Percentiles rank a stretch among this genome's conserved stretches.
phyloP scores from a whole-genome alignment of 306 rosid genomes.

The Acacia crassicarpa region DNA sequence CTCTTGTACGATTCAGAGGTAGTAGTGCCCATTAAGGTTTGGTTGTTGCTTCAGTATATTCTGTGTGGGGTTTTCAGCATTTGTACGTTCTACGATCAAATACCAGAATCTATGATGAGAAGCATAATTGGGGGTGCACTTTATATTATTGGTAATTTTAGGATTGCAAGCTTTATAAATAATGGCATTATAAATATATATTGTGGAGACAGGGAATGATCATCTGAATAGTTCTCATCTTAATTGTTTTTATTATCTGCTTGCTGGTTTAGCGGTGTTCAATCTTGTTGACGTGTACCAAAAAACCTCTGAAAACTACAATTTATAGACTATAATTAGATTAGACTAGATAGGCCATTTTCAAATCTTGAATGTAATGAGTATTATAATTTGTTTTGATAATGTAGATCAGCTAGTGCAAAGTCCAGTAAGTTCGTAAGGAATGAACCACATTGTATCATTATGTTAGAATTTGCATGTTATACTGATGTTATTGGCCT shows the following conservation, averaged over 20 bases:
- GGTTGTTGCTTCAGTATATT: slow-evolving; percentile 56
- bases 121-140: not conserved
- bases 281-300: not conserved
- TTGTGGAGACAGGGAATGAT: slow-evolving; percentile 33
- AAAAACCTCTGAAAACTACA: too few relatives aligned
- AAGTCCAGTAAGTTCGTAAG: too few relatives aligned
- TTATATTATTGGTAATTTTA: not conserved
- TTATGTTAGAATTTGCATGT: too few relatives aligned
- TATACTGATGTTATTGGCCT: too few relatives aligned
- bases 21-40: slow-evolving; percentile 40
- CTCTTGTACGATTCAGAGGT: slow-evolving; percentile 34
- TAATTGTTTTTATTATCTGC: slow-evolving; percentile 42
- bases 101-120: slow-evolving; percentile 11
- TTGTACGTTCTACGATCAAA: slow-evolving; percentile 44
- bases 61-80: slow-evolving; percentile 36
- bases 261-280: slow-evolving; percentile 42
- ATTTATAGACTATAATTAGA: too few relatives aligned
- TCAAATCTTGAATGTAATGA: too few relatives aligned
- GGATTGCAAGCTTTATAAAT: not conserved
- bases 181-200: not conserved
- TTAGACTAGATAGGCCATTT: too few relatives aligned
- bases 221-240: slow-evolving; percentile 42
- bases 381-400: too few relatives aligned
- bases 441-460: too few relatives aligned
- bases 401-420: too few relatives aligned